Base-by-base conservation (phyloP, 2,329 filamentous ascomycete genomes). In the Pestalotiopsis sp. region DNA sequence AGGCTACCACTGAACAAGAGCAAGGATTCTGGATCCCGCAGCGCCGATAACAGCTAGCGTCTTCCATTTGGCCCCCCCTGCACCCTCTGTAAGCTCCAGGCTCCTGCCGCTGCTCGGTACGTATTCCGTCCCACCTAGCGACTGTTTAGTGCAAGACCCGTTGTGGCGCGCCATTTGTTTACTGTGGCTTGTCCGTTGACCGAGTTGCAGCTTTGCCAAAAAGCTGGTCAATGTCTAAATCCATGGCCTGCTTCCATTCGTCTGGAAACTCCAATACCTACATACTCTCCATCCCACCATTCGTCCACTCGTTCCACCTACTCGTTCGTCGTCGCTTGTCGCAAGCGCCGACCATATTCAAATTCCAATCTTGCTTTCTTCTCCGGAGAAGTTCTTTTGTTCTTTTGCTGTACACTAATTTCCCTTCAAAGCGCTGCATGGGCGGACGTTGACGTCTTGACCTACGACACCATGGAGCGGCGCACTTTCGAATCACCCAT, bases 401-500 rank as follows among this genome's bases (percentile, higher is more conserved):
- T 59, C 39, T 27, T 14, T 64, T 64, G 61, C 41, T 64, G 38
- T 64, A 23, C 61, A 45, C 20, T 36, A 27, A 36, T 36, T 59
- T 36, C 17, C 12, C 39, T 27, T 64, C 36, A 14, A 39, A 25
- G 31, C 27, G 59, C 59, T 61, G 38, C 14, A 4, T 39, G 25
- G 59, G 25, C 13, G 36, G 14, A 61, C 36, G 14, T 58, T 4
- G 57, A 20, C 45, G 17, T 45, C 25, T 67, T 20, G 59, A 13
- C 52, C 25, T 9, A 14, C 45, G 45, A 20, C 64, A 49, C 41
- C 73, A 89, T 87, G 84, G 84, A 88, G 67, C 83, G 83, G 72
- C 83, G 89, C 74, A 88, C 85, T 2, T 86, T 83, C 71, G 89
- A 91, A 78, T 83, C 87, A 70, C 88, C 83, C 71, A 91, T 91